Percentiles rank a stretch among this genome's conserved stretches.
Conservation (phyloP, 192 early-diverging fungal genomes). For the Blastocladiella britannica region DNA sequence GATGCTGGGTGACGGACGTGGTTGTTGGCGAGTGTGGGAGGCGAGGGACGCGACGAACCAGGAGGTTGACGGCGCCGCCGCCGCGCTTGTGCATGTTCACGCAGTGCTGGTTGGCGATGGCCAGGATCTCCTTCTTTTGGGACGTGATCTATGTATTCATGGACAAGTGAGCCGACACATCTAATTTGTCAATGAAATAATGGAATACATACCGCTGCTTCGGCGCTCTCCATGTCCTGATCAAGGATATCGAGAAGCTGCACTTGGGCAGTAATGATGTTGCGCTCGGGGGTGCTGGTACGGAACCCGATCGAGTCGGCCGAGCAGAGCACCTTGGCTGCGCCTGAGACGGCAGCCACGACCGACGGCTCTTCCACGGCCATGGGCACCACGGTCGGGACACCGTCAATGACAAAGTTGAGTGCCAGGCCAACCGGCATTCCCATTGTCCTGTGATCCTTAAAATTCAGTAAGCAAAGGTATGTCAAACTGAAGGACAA, state of each 20-base stretch:
- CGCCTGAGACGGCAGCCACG: conserved; percentile 55
- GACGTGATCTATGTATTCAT: conserved; percentile 10
- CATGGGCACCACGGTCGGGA: conserved; percentile 43
- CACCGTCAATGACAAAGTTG: conserved; percentile 47
- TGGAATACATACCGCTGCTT: conserved; percentile 4
- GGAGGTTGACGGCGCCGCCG: conserved; percentile 37
- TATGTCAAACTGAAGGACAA: conserved; percentile 2
- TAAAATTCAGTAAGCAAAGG: conserved; percentile 2
- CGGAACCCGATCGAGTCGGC: conserved; percentile 28
- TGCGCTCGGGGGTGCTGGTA: conserved; percentile 31
- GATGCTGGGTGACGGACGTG: no score
- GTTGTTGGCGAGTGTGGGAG: no score
- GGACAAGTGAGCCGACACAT: no score
- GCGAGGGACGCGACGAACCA: conserved; percentile 22
- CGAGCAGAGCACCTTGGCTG: conserved; percentile 42
- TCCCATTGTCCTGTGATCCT: conserved; percentile 29
- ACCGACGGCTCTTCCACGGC: conserved; percentile 58
- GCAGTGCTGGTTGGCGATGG: conserved; percentile 39
- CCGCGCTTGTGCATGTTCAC: conserved; percentile 40
- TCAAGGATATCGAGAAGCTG: conserved; percentile 34
- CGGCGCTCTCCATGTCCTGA: conserved; percentile 11
- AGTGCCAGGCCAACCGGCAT: conserved; percentile 48
- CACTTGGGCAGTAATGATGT: conserved; percentile 51
- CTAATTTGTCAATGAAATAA: no score
- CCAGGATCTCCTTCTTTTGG: conserved; percentile 17